phyloP scores from a whole-genome alignment of 495 filamentous ascomycete genomes.

The Aspergillus taichungensis region DNA sequence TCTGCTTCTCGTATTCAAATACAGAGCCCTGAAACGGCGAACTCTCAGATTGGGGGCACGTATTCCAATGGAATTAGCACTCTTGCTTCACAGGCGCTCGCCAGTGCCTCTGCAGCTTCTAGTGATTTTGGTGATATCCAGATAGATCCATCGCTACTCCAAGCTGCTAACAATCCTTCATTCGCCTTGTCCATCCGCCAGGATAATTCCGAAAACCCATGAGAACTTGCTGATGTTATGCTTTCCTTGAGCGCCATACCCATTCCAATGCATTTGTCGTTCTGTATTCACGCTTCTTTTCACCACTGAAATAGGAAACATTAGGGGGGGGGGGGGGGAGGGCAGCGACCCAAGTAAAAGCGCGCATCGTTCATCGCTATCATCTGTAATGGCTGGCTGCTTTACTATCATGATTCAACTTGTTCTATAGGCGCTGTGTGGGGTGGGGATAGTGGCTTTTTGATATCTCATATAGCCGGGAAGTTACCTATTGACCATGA shows the following conservation, averaged over 20 bases:
- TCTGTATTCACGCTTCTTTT: slow-evolving; percentile 40
- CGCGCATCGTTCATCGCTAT: too few species aligned
- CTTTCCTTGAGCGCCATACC: slow-evolving; percentile 19
- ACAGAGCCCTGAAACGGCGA: slow-evolving; percentile 16
- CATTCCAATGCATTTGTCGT: slow-evolving; percentile 50
- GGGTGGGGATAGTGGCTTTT: too few species aligned
- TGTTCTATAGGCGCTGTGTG: too few species aligned
- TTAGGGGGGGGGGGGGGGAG: background rate
- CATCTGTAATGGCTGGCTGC: too few species aligned
- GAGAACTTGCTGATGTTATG: slow-evolving; percentile 32
- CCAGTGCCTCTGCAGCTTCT: slow-evolving; percentile 34
- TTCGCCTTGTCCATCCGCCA: slow-evolving; percentile 34
- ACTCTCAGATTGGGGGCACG: slow-evolving; percentile 15
- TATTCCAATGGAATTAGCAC: slow-evolving; percentile 42
- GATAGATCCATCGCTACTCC: slow-evolving; percentile 55
- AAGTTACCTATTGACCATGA: too few species aligned
- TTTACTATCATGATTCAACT: too few species aligned
- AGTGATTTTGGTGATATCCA: slow-evolving; percentile 49
- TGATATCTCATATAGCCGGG: too few species aligned
- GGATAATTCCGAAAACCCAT: slow-evolving; percentile 21
- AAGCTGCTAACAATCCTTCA: slow-evolving; percentile 43
- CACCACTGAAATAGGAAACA: background rate
- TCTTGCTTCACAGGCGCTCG: slow-evolving; percentile 43
- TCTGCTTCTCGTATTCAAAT: slow-evolving; percentile 16
- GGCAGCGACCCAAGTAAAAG: background rate